A percentile compares a stretch with the other conserved stretches of the same genome.
phyloP scores from a whole-genome alignment of 169 alveolate genomes.

The Eimeria sp. region DNA sequence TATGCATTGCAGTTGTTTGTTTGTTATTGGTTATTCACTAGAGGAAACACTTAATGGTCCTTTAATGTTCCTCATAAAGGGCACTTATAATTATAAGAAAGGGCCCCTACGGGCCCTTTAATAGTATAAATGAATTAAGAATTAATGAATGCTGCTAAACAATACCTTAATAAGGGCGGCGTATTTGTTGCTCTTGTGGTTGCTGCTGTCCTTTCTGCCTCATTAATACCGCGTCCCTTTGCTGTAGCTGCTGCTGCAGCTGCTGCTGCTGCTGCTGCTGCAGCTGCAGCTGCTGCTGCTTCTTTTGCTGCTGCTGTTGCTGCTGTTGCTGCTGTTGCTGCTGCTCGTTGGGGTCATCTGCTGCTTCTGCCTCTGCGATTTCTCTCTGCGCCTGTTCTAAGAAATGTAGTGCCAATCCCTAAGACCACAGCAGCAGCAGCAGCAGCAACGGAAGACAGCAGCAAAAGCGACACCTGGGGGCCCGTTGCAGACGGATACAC shows the following conservation, averaged over 20 bases:
- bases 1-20: too few species aligned
- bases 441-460: neutral
- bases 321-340: neutral
- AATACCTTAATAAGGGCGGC: neutral
- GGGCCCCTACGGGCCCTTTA: neutral
- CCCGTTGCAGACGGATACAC: neutral
- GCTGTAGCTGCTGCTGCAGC: neutral
- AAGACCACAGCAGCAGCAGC: neutral
- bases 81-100: too few species aligned
- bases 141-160: too few species aligned
- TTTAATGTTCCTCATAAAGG: too few species aligned
- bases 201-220: neutral
- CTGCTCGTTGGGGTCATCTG: constrained; percentile 20
- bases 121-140: neutral
- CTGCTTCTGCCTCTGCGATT: constrained; percentile 40
- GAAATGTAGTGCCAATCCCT: constrained; percentile 30
- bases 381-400: constrained; percentile 36
- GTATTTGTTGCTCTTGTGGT: neutral
- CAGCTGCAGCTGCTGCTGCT: constrained; percentile 6
- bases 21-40: too few species aligned
- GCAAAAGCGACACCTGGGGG: neutral
- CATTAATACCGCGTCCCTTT: neutral
- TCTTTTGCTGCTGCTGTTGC: neutral
- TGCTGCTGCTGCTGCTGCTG: constrained; percentile 18
- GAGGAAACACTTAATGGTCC: too few species aligned